Base-by-base conservation (phyloP, 495 filamentous ascomycete species). In the Hyaloscypha variabilis region DNA sequence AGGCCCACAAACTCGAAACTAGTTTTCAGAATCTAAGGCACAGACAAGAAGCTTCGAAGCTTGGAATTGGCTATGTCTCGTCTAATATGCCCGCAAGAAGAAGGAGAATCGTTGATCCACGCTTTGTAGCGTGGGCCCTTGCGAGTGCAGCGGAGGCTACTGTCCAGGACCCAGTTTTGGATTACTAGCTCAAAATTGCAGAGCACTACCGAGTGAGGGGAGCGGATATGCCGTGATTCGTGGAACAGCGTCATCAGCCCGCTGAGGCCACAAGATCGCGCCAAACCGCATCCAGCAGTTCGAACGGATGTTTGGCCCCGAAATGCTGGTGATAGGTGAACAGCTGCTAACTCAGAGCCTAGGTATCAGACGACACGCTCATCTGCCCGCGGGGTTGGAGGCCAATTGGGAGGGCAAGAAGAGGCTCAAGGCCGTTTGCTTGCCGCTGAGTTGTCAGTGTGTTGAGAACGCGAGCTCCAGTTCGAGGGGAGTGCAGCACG, bases 41-140 rank as follows among this genome's bases (percentile, higher is more conserved):
- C 24, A 53, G 49, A 51, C 29, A 51, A 52, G 17, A 57, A 50
- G 55, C 42, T 53, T 63, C 24, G 26, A 28, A 25, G 19, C 6
- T 46, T 46, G 4, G 8, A 46, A 46, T 14, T 19, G 39, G 11
- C 11, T 17, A 19, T 14, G 17, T 56, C 50, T 68, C 66, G 67
- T 62, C 51, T 69, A 65, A 60, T 65, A 62, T 65, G 62, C 36
- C 67, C 58, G 21, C 1, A 69, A 69, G 51, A 36, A 65, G 67
- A 34, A 69, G 26, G 62, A 24, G 46, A 29, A 53, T 65, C 19
- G 62, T 34, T 52, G 67, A 65, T 69, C 67, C 53, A 17, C 11
- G 39, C 46, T 30, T 31, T 50, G 54, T 28, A 30, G 28, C 5
- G 3, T 0, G 1, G 31, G 1, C 0, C 31, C 31, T 34, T 34